These are phyloP conservation scores for Aphanocladium album DNA, from an alignment of 2,329 filamentous ascomycete species.

Conservation along the genomic window DNA sequence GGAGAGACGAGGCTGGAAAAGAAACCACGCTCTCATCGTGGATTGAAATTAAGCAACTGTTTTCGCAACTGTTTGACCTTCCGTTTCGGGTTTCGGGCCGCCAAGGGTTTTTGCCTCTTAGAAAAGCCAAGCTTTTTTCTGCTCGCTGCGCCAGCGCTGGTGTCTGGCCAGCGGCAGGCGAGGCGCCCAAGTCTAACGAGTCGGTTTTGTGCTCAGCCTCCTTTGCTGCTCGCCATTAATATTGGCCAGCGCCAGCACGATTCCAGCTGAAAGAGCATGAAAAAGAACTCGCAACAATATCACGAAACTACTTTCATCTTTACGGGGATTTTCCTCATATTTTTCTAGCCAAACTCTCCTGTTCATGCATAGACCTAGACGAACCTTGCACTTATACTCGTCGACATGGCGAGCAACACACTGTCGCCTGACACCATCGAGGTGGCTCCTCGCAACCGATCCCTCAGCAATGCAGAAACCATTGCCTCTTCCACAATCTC, in stretches of 20 bases:
- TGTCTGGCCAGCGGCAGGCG: background rate
- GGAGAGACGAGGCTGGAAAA: background rate
- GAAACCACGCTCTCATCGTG: background rate
- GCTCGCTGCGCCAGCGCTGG: background rate
- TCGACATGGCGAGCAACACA: slow-evolving; percentile 9
- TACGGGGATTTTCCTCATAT: background rate
- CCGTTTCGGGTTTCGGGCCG: slow-evolving; percentile 7
- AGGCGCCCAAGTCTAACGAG: background rate
- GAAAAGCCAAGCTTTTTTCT: slow-evolving; percentile 1
- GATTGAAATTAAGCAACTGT: slow-evolving; percentile 7
- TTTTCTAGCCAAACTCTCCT: background rate
- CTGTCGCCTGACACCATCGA: slow-evolving; percentile 11
- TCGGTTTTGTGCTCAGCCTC: slow-evolving; percentile 7
- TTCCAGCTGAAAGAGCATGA: background rate
- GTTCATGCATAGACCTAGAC: slow-evolving; percentile 1
- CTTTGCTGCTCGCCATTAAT: slow-evolving; percentile 3
- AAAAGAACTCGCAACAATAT: background rate
- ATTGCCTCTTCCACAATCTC: slow-evolving; percentile 16
- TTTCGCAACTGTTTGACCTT: background rate
- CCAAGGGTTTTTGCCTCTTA: slow-evolving; percentile 6
- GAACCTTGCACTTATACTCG: background rate
- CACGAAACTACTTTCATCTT: background rate
- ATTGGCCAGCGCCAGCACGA: background rate
- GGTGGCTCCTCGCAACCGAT: slow-evolving; percentile 11
- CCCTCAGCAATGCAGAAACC: slow-evolving; percentile 18